A percentile compares a stretch with the other conserved stretches of the same genome.
Conservation (phyloP, 768 basidiomycete species). For the Mycena latifolia region DNA sequence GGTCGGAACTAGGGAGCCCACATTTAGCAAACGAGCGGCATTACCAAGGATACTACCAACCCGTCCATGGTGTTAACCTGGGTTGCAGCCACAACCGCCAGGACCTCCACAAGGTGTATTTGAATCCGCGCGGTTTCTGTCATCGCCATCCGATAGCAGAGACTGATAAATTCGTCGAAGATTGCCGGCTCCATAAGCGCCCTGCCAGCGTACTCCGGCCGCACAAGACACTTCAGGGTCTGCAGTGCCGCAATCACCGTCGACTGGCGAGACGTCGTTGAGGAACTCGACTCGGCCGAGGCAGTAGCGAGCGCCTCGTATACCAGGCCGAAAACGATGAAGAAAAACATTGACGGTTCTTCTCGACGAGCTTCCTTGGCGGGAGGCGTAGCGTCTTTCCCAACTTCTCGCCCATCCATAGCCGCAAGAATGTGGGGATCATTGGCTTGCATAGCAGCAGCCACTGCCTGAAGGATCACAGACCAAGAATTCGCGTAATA, state of each 20-base stretch:
- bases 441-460: constrained; percentile 77
- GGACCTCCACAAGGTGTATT: constrained; percentile 76
- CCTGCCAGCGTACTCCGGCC: constrained; percentile 83
- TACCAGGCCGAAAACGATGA: constrained; percentile 91
- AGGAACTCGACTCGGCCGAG: constrained; percentile 67
- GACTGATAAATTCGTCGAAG: constrained; percentile 90
- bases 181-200: constrained; percentile 85
- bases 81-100: constrained; percentile 67
- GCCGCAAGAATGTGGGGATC: constrained; percentile 81
- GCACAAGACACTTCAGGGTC: constrained; percentile 84
- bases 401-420: constrained; percentile 79
- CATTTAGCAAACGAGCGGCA: background rate
- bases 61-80: constrained; percentile 45
- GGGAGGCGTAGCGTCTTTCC: constrained; percentile 39
- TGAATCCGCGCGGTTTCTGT: constrained; percentile 84
- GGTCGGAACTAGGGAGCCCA: constrained; percentile 46
- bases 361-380: constrained; percentile 49
- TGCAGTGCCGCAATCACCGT: constrained; percentile 75
- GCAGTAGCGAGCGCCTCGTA: constrained; percentile 87
- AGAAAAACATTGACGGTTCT: constrained; percentile 88
- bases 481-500: constrained; percentile 91
- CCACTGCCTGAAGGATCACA: constrained; percentile 87
- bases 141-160: constrained; percentile 92
- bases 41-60: constrained; percentile 28
- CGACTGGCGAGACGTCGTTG: constrained; percentile 54